Conservation (phyloP, 1,284 basidiomycete genomes). For the Cutaneotrichosporon spelunceum region DNA sequence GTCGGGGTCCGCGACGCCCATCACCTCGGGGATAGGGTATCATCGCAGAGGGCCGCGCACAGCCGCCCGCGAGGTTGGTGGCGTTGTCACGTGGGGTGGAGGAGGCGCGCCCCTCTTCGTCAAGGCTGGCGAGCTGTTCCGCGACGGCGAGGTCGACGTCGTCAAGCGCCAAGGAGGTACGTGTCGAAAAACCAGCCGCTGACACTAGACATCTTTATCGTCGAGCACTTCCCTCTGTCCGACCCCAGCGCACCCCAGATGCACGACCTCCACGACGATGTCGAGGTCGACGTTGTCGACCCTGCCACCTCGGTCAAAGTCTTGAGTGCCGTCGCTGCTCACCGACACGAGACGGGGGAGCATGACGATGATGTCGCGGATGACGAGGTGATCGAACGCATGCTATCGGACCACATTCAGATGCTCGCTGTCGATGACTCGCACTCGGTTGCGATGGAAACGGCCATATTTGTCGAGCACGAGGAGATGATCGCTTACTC, state of each 20-base stretch:
- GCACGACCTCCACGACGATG: conserved; percentile 32
- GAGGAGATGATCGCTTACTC: conserved; percentile 1
- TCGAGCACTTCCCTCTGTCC: conserved; percentile 29
- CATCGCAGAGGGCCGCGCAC: conserved; percentile 17
- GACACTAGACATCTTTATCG: conserved; percentile 22
- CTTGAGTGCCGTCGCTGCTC: neutral
- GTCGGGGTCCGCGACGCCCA: conserved; percentile 36
- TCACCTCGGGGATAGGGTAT: conserved; percentile 36
- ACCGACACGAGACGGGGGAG: neutral
- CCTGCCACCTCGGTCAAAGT: neutral
- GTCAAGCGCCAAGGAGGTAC: conserved; percentile 36
- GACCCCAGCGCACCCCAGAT: conserved; percentile 42
- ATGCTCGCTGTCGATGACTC: neutral
- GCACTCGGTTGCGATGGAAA: neutral
- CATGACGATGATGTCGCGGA: neutral
- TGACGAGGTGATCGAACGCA: conserved; percentile 1
- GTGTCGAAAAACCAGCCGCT: conserved; percentile 8
- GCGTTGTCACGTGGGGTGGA: conserved; percentile 39
- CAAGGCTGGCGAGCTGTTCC: conserved; percentile 51
- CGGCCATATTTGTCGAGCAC: neutral
- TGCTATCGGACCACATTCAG: conserved; percentile 1
- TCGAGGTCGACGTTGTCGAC: conserved; percentile 26
- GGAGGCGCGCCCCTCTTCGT: conserved; percentile 47
- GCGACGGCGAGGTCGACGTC: conserved; percentile 46
- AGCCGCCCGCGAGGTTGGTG: conserved; percentile 16